Base-by-base conservation (phyloP, 805 yeast species). In the Pichia eremophila region DNA sequence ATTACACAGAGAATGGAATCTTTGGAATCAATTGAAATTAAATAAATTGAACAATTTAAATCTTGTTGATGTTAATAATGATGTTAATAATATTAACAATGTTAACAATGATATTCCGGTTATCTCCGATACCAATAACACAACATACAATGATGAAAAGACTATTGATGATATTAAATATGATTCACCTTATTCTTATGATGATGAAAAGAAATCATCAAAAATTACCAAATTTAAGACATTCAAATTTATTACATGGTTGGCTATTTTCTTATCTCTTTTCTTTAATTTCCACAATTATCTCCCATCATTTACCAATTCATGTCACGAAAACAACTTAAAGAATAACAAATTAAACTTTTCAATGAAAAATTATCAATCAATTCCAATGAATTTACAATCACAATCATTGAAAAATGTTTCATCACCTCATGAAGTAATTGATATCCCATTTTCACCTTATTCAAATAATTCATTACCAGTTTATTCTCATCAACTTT, bases 401-500 rank as follows among this genome's bases (percentile, higher is more conserved):
- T 10, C 7, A 9, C 28, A 32, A 17, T 5, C 28, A 11, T 38
- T 29, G 6, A 12, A 15, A 18, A 29, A 28, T 28, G 19, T 8
- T 3, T 40, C 48, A 14, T 32, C 32, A 22, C 46, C 51, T 10
- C 58, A 54, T 35, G 70, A 65, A 51, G 57, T 66, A 3, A 57
- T 62, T 45, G 69, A 65, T 45, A 62, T 66, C 28, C 57, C 58
- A 6, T 41, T 60, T 4, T 37, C 48, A 8, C 69, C 70, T 8
- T 47, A 47, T 6, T 41, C 54, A 8, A 58, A 63, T 39, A 40
- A 42, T 4, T 28, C 46, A 12, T 40, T 41, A 4, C 69, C 77
- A 0, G 74, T 79, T 1, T 64, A 64, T 51, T 59, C 71, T 3
- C 67, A 69, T 19, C 44, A 56, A 2, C 54, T 81, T 18, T 53